Conservation (phyloP, 352 stramenopile species). For the Phytophthora quininea region DNA sequence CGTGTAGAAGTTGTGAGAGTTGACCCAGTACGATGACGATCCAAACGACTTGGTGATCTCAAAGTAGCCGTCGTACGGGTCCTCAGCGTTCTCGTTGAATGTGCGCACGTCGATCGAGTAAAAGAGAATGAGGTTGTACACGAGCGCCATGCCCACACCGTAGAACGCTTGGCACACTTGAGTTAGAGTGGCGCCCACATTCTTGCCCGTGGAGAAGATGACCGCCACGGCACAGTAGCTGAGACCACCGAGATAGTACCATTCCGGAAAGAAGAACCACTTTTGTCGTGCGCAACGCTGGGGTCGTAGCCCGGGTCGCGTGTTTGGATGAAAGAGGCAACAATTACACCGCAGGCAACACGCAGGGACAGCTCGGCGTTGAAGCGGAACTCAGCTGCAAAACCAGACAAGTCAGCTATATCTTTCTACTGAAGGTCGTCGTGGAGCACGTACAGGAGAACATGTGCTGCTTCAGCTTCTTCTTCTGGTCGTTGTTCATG, state of each 20-base stretch:
- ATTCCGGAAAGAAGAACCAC: constrained; percentile 67
- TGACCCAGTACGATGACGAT: constrained; percentile 67
- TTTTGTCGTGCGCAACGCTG: constrained; percentile 37
- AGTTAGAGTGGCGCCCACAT: constrained; percentile 68
- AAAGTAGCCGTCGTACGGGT: constrained; percentile 55
- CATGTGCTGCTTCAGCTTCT: constrained; percentile 53
- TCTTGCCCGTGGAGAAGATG: constrained; percentile 80
- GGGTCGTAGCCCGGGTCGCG: constrained; percentile 42
- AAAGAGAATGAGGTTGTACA: constrained; percentile 84
- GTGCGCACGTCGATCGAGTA: constrained; percentile 46
- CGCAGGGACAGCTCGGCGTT: constrained; percentile 72
- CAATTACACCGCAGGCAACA: constrained; percentile 57
- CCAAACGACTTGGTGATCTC: constrained; percentile 71
- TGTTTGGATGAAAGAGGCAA: constrained; percentile 70
- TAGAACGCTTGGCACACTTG: constrained; percentile 80
- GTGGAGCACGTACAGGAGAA: constrained; percentile 52
- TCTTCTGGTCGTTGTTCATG: constrained; percentile 63
- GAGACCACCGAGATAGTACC: constrained; percentile 63
- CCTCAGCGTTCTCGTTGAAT: constrained; percentile 32
- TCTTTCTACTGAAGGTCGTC: too few species aligned
- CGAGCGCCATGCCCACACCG: constrained; percentile 74
- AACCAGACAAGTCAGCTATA: neutral
- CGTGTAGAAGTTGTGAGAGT: constrained; percentile 76
- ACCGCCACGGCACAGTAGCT: constrained; percentile 79
- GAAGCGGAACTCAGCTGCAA: constrained; percentile 64